Base-by-base conservation (phyloP, 2,329 filamentous ascomycete species). In the Calonectria pteridis region DNA sequence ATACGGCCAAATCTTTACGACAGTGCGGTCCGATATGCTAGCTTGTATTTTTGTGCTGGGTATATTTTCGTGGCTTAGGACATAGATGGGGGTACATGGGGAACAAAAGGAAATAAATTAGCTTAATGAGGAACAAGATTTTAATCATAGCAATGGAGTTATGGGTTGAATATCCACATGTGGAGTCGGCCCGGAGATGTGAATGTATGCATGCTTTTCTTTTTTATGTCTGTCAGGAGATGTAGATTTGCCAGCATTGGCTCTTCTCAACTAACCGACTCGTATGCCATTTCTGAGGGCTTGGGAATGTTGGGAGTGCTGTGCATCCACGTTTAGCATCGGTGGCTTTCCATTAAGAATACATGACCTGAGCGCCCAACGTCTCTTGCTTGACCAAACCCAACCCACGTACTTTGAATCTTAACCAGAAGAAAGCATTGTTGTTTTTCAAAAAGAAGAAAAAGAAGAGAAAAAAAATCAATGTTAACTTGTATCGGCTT, bases 11-110 rank as follows among this genome's bases (percentile, higher is more conserved):
- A 94, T 96, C 69, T 93, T 93, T 77, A 90, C 89, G 68, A 94
- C 93, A 6, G 91, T 96, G 29, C 89, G 93, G 80, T 89, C 88
- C 37, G 94, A 96, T 83, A 91, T 94, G n/a, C 87, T 95, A 86
- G 91, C 94, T 2, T 91, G 94, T 73, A 89, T 96, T 11, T 96
- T 96, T 84, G 93, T 96, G 66, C 83, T 96, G 75, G 94, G 93
- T 16, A 87, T 88, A 13, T 88, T 85, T 74, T 84, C 85, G 46
- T 91, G 89, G 88, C 77, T 79, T 46, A 81, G 79, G 58, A 77
- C 79, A 51, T 84, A 76, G 71, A 37, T 16, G 29, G 29, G 29
- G 28, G 43, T 37, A 29, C 26, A 55, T 16, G 13, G 37, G 26
- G 23, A 62, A 62, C 35, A 53, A 59, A 28, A 49, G 31, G 66